Percentiles rank a stretch among this genome's conserved stretches.
Conservation (phyloP, 306 rosid genomes). For the Prunus padus region DNA sequence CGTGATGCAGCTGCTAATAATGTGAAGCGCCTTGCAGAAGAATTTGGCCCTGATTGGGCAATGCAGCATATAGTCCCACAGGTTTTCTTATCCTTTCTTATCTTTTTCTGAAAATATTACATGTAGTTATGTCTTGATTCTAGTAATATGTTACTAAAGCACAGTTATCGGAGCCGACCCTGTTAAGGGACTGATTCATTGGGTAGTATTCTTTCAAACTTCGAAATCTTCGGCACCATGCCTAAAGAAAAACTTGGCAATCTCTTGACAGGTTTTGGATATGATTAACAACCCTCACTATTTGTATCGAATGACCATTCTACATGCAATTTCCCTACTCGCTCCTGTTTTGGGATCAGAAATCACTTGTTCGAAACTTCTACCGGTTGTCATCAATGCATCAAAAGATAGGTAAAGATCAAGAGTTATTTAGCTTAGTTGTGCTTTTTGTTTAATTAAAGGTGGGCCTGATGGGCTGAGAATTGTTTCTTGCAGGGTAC, state of each 20-base stretch:
- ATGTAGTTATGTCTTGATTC: neutral
- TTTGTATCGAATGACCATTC: slow-evolving; percentile 93
- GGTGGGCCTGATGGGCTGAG: neutral
- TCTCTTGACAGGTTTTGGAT: slow-evolving; percentile 75
- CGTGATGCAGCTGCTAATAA: slow-evolving; percentile 99
- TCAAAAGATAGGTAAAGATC: slow-evolving; percentile 80
- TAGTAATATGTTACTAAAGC: neutral
- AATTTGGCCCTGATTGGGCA: slow-evolving; percentile 98
- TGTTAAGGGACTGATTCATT: neutral
- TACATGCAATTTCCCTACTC: slow-evolving; percentile 80
- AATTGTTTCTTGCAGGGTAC: slow-evolving; percentile 56
- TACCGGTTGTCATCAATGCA: slow-evolving; percentile 70
- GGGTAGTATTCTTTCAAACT: neutral
- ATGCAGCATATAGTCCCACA: slow-evolving; percentile 97
- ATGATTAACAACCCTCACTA: slow-evolving; percentile 88
- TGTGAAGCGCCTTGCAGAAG: slow-evolving; percentile 98
- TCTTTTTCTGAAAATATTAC: neutral
- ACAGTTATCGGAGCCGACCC: neutral
- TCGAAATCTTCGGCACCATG: slow-evolving; percentile 24
- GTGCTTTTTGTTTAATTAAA: slow-evolving; percentile 24
- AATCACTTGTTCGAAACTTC: slow-evolving; percentile 75
- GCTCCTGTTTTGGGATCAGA: slow-evolving; percentile 96
- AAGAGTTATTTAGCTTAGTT: neutral
- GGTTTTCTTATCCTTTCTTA: slow-evolving; percentile 46
- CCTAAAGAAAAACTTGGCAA: neutral